Evolutionary conservation across 2,329 filamentous ascomycete species (phyloP), one percentile per base, ranked within the genome.

Genomic region (Dryadomyces quercivorus): DNA sequence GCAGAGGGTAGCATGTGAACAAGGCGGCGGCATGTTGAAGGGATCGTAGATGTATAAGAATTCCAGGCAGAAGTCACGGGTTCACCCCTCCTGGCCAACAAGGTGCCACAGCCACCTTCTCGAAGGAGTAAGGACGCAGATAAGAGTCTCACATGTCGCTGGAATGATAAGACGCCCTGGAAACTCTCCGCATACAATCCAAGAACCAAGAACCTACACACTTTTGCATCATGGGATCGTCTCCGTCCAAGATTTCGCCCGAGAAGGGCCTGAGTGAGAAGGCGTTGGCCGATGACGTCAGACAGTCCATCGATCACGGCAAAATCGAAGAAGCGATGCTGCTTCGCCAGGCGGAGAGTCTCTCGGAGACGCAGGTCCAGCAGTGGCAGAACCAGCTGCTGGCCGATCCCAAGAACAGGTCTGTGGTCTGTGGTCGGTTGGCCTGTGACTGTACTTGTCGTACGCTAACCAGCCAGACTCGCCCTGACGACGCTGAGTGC

Each of bases 401-500:
- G 58, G 69, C 76, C 49, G 81, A 87, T 63, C 78, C 84, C 18
- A 82, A 82, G 70, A 82, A 77, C 72, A 81, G 78, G 83, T 82
- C 59, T 43, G 20, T 36, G 4, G 2, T 4, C n/a, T n/a, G 10
- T 31, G 36, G 20, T 9, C 12, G 16, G 75, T 73, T 45, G 22
- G 44, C 12, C 15, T 10, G n/a, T n/a, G n/a, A n/a, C n/a, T n/a
- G n/a, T n/a, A n/a, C n/a, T n/a, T n/a, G n/a, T n/a, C n/a, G n/a
- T n/a, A n/a, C n/a, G n/a, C n/a, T n/a, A n/a, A n/a, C n/a, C n/a
- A n/a, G n/a, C n/a, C 53, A 87, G 86, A 58, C 82, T 94, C 15
- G 88, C 88, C 5, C 76, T 93, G 38, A 81, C 84, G 1, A 86
- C 86, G 2, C 73, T 94, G 51, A 84, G 80, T 64, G 75, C 78